Conservation (phyloP, 176 grass and related monocot species). For the Eremochloa ophiuroides region DNA sequence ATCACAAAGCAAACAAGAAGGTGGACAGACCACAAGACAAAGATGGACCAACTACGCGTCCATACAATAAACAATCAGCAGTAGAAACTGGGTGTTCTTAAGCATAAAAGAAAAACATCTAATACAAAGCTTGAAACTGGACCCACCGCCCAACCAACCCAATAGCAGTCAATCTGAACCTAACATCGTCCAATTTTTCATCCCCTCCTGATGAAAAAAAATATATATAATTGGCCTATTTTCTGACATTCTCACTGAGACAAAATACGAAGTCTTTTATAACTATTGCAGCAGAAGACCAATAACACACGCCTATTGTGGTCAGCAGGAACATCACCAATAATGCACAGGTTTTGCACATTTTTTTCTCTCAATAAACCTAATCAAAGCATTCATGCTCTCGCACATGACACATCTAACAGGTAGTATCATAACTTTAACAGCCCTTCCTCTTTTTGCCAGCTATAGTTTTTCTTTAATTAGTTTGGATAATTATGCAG, state of each 20-base stretch:
- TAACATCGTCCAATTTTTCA: not conserved
- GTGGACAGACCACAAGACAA: not conserved
- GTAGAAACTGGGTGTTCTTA: not conserved
- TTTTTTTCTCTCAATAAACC: not conserved
- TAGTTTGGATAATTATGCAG: not conserved
- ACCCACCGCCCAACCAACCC: slow-evolving; percentile 4
- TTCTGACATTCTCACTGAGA: not conserved
- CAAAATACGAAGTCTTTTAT: not conserved
- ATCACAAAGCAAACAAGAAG: slow-evolving; percentile 22
- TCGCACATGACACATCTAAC: not conserved
- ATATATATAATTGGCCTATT: not conserved
- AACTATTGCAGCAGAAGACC: not conserved
- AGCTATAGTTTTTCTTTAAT: slow-evolving; percentile 3
- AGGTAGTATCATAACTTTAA: not conserved
- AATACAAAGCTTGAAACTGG: slow-evolving; percentile 16
- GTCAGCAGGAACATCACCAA: not conserved
- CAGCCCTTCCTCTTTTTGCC: not conserved
- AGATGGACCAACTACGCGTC: not conserved
- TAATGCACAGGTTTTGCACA: not conserved
- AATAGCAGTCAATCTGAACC: slow-evolving; percentile 9
- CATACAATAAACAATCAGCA: not conserved
- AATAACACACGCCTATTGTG: not conserved
- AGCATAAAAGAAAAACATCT: not conserved
- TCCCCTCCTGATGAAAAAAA: not conserved
- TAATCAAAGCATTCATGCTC: not conserved